Evolutionary conservation across 257 asterid genomes (phyloP).

Genomic region (Datura wrightii): DNA sequence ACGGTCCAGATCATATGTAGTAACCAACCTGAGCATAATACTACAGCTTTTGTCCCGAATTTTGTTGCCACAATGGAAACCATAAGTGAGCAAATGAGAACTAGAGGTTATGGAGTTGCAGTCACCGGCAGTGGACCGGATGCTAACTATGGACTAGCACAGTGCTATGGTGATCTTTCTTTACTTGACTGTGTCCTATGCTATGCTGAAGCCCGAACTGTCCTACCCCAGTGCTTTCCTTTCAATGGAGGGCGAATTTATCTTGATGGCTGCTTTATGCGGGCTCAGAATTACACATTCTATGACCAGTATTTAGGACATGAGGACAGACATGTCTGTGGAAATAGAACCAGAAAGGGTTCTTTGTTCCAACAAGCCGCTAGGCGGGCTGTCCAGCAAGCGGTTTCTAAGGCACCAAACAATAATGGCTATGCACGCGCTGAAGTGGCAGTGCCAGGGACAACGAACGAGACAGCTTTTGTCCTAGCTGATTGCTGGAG

Average conservation of each 20-base stretch:
- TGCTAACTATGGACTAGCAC: constrained; percentile 61
- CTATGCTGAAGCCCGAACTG: constrained; percentile 74
- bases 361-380: constrained; percentile 39
- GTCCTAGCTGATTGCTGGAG: constrained; percentile 55
- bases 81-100: constrained; percentile 64
- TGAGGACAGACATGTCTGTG: constrained; percentile 45
- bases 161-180: constrained; percentile 90
- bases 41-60: constrained; percentile 58
- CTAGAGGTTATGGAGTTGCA: constrained; percentile 60
- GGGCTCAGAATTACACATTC: constrained; percentile 73
- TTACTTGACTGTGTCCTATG: constrained; percentile 72
- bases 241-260: constrained; percentile 65
- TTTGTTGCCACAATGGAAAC: constrained; percentile 73
- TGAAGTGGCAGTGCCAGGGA: constrained; percentile 40
- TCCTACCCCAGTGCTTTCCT: constrained; percentile 79
- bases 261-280: constrained; percentile 89
- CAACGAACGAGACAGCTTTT: constrained; percentile 45
- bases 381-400: constrained; percentile 45
- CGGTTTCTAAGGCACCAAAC: constrained; percentile 40
- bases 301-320: constrained; percentile 55
- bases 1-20: constrained; percentile 56
- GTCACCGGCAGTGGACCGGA: constrained; percentile 62
- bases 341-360: constrained; percentile 42
- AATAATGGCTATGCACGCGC: constrained; percentile 42
- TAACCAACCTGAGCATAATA: constrained; percentile 53